Percentiles rank a stretch among this genome's conserved stretches.
Conservation (phyloP, 208 protist species). For the Acanthamoeba quina region DNA sequence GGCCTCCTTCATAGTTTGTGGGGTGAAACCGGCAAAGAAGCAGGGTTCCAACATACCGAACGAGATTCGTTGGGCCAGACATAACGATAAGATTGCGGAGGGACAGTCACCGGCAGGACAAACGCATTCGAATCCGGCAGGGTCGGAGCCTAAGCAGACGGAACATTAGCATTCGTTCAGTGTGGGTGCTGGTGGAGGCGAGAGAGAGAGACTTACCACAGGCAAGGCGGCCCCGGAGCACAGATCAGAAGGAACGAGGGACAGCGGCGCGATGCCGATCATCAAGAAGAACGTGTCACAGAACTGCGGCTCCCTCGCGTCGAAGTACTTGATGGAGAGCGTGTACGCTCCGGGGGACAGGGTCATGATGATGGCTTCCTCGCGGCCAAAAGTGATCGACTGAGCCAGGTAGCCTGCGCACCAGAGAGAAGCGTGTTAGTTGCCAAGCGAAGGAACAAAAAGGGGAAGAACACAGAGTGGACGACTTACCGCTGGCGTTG, state of each 20-base stretch:
- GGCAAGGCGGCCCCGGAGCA: background rate
- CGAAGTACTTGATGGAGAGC: constrained; percentile 61
- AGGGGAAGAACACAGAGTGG: too few species aligned
- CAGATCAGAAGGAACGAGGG: background rate
- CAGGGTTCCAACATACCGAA: background rate
- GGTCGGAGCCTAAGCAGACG: background rate
- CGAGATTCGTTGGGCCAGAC: background rate
- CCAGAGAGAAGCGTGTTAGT: background rate
- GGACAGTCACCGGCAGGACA: background rate
- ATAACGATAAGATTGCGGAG: background rate
- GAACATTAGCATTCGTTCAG: background rate
- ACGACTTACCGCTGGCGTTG: constrained; percentile 17
- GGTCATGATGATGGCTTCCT: constrained; percentile 68
- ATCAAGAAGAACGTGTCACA: constrained; percentile 63
- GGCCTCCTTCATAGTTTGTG: too few species aligned
- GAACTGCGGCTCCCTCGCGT: constrained; percentile 21
- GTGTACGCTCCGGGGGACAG: constrained; percentile 18
- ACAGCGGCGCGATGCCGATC: constrained; percentile 46
- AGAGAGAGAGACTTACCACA: background rate
- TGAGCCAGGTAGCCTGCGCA: constrained; percentile 15
- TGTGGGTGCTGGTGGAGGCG: background rate
- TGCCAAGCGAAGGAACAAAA: background rate
- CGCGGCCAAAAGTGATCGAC: constrained; percentile 30
- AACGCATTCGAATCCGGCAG: background rate
- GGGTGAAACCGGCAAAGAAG: background rate